Percentiles rank a stretch among this genome's conserved stretches.
These are phyloP conservation scores for Fusarium odoratissimum DNA, from an alignment of 2,329 filamentous ascomycete genomes.

Conservation along the genomic window DNA sequence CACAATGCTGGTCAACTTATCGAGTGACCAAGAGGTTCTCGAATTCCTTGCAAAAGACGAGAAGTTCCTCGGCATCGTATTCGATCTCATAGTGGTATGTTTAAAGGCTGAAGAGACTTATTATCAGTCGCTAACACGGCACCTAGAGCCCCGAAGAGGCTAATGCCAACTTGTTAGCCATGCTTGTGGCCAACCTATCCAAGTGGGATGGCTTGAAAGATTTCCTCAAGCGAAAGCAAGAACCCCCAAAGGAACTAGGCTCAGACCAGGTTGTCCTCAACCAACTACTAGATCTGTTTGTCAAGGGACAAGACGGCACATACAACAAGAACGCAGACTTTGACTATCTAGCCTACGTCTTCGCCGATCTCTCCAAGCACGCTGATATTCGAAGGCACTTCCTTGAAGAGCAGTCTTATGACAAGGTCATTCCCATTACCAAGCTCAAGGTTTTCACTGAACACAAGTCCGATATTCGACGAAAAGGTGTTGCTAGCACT, in stretches of 20 bases:
- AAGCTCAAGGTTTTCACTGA: constrained; percentile 97
- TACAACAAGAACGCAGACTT: constrained; percentile 90
- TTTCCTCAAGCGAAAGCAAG: constrained; percentile 75
- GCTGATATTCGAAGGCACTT: constrained; percentile 81
- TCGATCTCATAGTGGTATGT: constrained; percentile 79
- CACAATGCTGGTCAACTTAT: constrained; percentile 89
- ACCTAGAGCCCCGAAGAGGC: constrained; percentile 76
- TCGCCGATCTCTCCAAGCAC: constrained; percentile 91
- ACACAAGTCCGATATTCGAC: constrained; percentile 82
- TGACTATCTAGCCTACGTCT: constrained; percentile 93
- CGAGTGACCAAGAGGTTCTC: constrained; percentile 80
- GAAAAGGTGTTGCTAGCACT: constrained; percentile 94
- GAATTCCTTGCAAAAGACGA: constrained; percentile 81
- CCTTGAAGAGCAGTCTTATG: constrained; percentile 77
- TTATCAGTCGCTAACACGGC: constrained; percentile 2
- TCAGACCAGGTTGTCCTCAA: constrained; percentile 82
- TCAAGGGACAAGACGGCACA: constrained; percentile 84
- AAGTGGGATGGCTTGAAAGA: constrained; percentile 81
- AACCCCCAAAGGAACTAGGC: constrained; percentile 75
- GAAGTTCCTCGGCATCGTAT: constrained; percentile 79
- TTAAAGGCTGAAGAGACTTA: fast-evolving
- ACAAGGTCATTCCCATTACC: constrained; percentile 85
- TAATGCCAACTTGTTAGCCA: constrained; percentile 86
- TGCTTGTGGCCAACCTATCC: constrained; percentile 91
- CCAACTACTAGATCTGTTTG: constrained; percentile 94